A percentile compares a stretch with the other conserved stretches of the same genome.
These are phyloP conservation scores for Leccinum brunneo-olivaceum DNA, from an alignment of 1,284 basidiomycete species.

Conservation along the genomic window DNA sequence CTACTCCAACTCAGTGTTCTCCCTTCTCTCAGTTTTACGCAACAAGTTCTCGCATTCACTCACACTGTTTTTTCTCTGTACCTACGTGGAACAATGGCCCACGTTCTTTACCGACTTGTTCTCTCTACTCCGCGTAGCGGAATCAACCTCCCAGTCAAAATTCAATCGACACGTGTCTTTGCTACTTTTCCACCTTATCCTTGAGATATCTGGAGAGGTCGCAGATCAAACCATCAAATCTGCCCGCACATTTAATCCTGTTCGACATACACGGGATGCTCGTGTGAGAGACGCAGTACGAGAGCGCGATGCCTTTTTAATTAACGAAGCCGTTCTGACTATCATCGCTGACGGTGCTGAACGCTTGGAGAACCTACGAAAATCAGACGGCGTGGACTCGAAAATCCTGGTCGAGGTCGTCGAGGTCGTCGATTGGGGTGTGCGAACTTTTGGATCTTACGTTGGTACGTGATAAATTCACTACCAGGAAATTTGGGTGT, in stretches of 20 bases:
- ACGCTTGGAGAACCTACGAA: conserved; percentile 48
- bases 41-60: conserved; percentile 99
- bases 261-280: conserved; percentile 73
- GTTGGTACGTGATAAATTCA: conserved; percentile 64
- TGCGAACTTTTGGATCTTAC: conserved; percentile 89
- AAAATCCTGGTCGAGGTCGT: conserved; percentile 56
- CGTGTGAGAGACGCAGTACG: conserved; percentile 86
- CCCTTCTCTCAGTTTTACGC: conserved; percentile 57
- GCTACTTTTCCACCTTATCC: conserved; percentile 81
- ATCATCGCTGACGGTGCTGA: conserved; percentile 76
- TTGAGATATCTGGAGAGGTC: conserved; percentile 90
- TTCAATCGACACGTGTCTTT: conserved; percentile 79
- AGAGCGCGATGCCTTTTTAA: conserved; percentile 79
- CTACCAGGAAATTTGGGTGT: not conserved
- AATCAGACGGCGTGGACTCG: conserved; percentile 38
- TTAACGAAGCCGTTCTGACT: conserved; percentile 84
- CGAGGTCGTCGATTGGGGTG: conserved; percentile 84
- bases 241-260: conserved; percentile 64
- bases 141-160: conserved; percentile 47
- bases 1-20: conserved; percentile 8
- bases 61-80: conserved; percentile 88
- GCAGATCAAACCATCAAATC: conserved; percentile 86
- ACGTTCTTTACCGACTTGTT: conserved; percentile 78
- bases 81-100: conserved; percentile 81
- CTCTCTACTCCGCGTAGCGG: conserved; percentile 58